Evolutionary conservation across 2,329 filamentous ascomycete species (phyloP).

Genomic region (Aspergillus unguis): DNA sequence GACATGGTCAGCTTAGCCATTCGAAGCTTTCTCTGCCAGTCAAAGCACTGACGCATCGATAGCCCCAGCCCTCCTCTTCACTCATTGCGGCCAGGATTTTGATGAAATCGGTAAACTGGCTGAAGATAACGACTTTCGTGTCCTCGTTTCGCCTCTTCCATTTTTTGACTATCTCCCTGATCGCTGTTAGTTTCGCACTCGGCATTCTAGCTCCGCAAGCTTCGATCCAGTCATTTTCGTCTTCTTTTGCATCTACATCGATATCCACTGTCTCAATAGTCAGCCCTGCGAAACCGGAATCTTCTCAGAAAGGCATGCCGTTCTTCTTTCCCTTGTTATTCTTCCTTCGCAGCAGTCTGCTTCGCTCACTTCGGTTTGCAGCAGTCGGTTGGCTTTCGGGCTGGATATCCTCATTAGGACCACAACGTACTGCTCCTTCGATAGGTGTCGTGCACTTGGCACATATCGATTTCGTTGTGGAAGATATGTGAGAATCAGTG

Average conservation of each 20-base stretch:
- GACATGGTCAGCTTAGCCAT: background rate
- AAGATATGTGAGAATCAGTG: background rate
- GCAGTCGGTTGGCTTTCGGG: background rate
- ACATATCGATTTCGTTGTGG: slow-evolving; percentile 22
- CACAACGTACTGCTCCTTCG: slow-evolving; percentile 13
- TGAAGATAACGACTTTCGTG: slow-evolving; percentile 60
- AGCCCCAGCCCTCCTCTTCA: slow-evolving; percentile 47
- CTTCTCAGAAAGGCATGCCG: background rate
- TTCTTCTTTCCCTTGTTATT: slow-evolving; percentile 4
- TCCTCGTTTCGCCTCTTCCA: slow-evolving; percentile 44
- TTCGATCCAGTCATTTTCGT: slow-evolving; percentile 28
- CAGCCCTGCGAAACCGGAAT: background rate
- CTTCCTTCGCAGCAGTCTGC: slow-evolving; percentile 4
- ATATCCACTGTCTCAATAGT: background rate
- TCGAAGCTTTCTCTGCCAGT: background rate
- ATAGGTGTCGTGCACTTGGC: slow-evolving; percentile 15
- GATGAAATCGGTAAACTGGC: slow-evolving; percentile 56
- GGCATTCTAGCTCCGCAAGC: slow-evolving; percentile 27
- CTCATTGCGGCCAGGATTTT: slow-evolving; percentile 52
- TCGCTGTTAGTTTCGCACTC: slow-evolving; percentile 39
- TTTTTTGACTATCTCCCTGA: slow-evolving; percentile 34
- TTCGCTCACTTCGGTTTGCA: background rate
- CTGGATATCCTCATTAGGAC: slow-evolving; percentile 7
- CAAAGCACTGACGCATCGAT: slow-evolving; percentile 14
- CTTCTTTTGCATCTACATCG: slow-evolving; percentile 18